phyloP scores from a whole-genome alignment of 176 grass and related monocot species.

The Cocos nucifera region DNA sequence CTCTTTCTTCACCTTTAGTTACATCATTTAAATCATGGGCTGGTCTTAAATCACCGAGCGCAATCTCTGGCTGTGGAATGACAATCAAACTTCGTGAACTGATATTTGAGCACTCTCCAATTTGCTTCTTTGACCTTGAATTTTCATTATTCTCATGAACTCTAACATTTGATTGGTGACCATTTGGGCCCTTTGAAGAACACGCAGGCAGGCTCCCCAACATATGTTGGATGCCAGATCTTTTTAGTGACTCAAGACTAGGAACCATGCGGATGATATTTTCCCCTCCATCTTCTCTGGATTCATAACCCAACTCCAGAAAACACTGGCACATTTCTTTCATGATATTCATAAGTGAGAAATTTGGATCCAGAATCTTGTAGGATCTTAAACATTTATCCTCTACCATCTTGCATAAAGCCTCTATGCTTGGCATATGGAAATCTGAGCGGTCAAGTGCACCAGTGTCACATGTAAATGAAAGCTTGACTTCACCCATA shows the following conservation, averaged over 20 bases:
- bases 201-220: conserved; percentile 1
- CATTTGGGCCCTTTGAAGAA: conserved; percentile 7
- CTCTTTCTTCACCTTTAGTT: conserved; percentile 52
- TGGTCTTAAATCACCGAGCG: conserved; percentile 25
- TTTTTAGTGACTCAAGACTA: conserved; percentile 6
- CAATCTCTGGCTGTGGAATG: conserved; percentile 27
- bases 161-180: conserved; percentile 18
- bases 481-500: conserved; percentile 56
- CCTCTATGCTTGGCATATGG: conserved; percentile 38
- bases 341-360: conserved; percentile 58
- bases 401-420: conserved; percentile 45
- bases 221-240: conserved; percentile 18
- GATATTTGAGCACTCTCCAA: neutral
- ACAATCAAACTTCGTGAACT: conserved; percentile 24
- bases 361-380: conserved; percentile 35
- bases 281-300: conserved; percentile 23
- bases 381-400: conserved; percentile 43
- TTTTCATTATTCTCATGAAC: conserved; percentile 6
- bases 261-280: conserved; percentile 28
- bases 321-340: conserved; percentile 59
- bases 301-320: conserved; percentile 37
- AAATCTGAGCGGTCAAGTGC: conserved; percentile 21
- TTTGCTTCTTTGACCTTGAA: conserved; percentile 12
- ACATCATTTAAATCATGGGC: conserved; percentile 54
- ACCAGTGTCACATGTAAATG: conserved; percentile 28